Percentiles rank a stretch among this genome's conserved stretches.
Conservation (phyloP, 805 yeast species). For the Myxozyma mucilagina region DNA sequence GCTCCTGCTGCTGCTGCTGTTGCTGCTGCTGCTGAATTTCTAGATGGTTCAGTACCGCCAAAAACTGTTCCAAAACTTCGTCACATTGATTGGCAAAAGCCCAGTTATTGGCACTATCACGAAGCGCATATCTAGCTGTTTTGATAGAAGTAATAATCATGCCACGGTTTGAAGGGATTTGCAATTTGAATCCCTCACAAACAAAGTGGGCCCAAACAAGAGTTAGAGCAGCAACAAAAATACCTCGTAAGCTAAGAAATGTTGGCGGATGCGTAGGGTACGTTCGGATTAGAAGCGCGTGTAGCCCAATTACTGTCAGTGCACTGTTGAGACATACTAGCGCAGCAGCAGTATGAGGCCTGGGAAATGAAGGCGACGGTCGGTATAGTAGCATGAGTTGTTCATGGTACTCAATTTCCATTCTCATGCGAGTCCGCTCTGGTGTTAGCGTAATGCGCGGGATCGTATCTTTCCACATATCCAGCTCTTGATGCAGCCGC, state of each 20-base stretch:
- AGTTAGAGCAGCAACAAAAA: constrained; percentile 25
- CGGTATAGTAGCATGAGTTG: constrained; percentile 26
- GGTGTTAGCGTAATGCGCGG: constrained; percentile 23
- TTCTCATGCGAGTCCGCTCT: constrained; percentile 19
- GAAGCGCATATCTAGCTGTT: constrained; percentile 6
- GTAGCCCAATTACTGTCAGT: constrained; percentile 16
- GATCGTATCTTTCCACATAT: constrained; percentile 8
- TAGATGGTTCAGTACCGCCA: not conserved
- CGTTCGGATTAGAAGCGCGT: constrained; percentile 3
- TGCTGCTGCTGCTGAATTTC: constrained; percentile 2
- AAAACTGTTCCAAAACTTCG: constrained; percentile 9
- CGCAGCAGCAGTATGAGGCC: constrained; percentile 17
- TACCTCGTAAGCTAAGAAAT: constrained; percentile 10
- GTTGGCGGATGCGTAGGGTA: constrained; percentile 5
- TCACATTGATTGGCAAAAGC: constrained; percentile 20
- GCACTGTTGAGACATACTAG: constrained; percentile 17
- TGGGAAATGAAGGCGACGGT: constrained; percentile 20
- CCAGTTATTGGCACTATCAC: constrained; percentile 15
- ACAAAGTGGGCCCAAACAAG: constrained; percentile 23
- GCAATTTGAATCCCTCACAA: not conserved
- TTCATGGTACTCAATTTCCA: constrained; percentile 28
- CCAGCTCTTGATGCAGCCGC: constrained; percentile 12
- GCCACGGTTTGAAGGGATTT: not conserved
- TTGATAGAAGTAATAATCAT: constrained; percentile 2
- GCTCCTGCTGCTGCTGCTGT: not conserved